These are phyloP conservation scores for Dysphania ambrosioides DNA, from an alignment of 148 eudicot species.

Conservation along the genomic window DNA sequence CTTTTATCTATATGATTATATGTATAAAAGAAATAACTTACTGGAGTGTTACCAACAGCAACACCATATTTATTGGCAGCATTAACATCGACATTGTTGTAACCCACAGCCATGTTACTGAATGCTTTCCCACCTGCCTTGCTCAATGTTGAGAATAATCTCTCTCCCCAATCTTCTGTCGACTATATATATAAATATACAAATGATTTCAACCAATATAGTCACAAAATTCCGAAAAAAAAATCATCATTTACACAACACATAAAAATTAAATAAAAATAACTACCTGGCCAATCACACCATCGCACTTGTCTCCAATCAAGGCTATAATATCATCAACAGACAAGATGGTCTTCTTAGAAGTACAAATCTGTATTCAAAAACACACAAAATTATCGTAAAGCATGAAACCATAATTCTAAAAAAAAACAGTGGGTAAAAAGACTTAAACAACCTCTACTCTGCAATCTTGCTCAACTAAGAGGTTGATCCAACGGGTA, in stretches of 20 bases:
- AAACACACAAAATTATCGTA: neutral
- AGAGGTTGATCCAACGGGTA: conserved; percentile 89
- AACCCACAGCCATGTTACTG: conserved; percentile 99
- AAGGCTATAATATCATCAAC: conserved; percentile 89
- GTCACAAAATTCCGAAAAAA: neutral
- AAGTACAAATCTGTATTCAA: conserved; percentile 72
- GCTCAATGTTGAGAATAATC: conserved; percentile 91
- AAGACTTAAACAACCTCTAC: conserved; percentile 52
- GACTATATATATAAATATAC: conserved; percentile 32
- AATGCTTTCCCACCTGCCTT: conserved; percentile 94
- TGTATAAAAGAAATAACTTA: conserved; percentile 28
- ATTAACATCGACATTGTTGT: conserved; percentile 89
- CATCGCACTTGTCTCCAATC: conserved; percentile 92
- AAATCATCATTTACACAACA: neutral
- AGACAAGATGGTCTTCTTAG: conserved; percentile 86
- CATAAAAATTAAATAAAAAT: neutral
- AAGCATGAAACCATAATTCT: neutral
- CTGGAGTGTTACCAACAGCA: conserved; percentile 99
- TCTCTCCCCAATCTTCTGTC: conserved; percentile 99
- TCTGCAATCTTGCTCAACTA: conserved; percentile 81
- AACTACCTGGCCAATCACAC: conserved; percentile 90
- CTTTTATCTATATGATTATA: too few relatives aligned
- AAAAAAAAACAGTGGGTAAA: neutral
- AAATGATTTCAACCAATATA: too few relatives aligned
- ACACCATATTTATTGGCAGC: conserved; percentile 90